Conservation (phyloP, 2,329 filamentous ascomycete genomes). For the Aspergillus texensis region DNA sequence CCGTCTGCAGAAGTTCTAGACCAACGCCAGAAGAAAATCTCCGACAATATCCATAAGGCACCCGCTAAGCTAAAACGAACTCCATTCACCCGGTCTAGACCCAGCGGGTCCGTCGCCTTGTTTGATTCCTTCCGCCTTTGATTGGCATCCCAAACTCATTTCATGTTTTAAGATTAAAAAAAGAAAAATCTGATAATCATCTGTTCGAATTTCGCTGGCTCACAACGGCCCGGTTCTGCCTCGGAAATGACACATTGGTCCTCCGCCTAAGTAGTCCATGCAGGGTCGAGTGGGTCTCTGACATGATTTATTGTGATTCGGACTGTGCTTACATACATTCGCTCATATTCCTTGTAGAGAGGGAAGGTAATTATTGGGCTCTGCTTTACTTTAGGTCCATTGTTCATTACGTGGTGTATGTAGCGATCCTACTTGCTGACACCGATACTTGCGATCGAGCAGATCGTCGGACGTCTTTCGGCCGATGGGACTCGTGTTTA, state of each 20-base stretch:
- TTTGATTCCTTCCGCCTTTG: not conserved
- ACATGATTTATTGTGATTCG: not conserved
- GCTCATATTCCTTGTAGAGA: not conserved
- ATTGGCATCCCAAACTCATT: not conserved
- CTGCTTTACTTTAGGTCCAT: not conserved
- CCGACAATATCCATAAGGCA: slow-evolving; percentile 5
- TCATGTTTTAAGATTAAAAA: not conserved
- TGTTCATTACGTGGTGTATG: not conserved
- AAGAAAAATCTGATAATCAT: no score
- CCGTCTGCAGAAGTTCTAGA: not conserved
- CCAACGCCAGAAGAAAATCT: not conserved
- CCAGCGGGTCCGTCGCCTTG: not conserved
- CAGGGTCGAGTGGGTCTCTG: not conserved
- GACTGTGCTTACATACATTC: not conserved
- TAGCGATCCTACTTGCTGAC: not conserved
- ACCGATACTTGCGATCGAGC: not conserved
- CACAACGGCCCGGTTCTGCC: not conserved
- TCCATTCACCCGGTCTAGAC: slow-evolving; percentile 4
- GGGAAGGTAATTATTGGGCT: not conserved
- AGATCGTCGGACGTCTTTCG: not conserved
- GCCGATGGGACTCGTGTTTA: not conserved
- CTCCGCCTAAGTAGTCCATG: not conserved
- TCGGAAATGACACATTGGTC: not conserved
- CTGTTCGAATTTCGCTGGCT: not conserved
- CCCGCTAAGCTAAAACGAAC: not conserved